A percentile compares a stretch with the other conserved stretches of the same genome.
Evolutionary conservation across 441 rosid species (phyloP).

Genomic region (Pelargonium australe): DNA sequence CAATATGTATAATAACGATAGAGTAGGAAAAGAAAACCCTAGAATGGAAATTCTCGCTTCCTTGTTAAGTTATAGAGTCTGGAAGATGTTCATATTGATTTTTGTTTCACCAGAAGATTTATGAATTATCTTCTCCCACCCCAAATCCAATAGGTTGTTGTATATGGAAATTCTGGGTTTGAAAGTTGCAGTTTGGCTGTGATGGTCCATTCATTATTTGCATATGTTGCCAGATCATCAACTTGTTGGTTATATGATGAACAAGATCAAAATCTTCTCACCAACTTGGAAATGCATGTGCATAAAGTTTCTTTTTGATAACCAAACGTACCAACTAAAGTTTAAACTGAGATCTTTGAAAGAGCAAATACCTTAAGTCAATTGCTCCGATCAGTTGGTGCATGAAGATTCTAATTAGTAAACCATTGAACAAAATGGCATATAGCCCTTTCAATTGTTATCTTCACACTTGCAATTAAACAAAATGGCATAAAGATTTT

Average conservation of each 20-base stretch:
- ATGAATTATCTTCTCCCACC: constrained; percentile 17
- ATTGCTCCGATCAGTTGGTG: too few species aligned
- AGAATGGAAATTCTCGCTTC: constrained; percentile 37
- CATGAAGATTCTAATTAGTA: too few species aligned
- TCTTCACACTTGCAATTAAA: too few species aligned
- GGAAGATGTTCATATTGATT: constrained; percentile 40
- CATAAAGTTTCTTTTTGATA: too few species aligned
- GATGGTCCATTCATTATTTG: constrained; percentile 8
- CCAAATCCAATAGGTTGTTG: constrained; percentile 20
- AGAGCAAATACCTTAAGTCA: too few species aligned
- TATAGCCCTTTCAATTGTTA: too few species aligned
- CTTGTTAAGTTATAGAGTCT: constrained; percentile 28
- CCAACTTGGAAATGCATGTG: too few species aligned
- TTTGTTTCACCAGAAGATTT: constrained; percentile 20
- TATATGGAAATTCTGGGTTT: constrained; percentile 36
- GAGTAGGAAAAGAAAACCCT: constrained; percentile 24
- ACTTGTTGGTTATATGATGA: not conserved
- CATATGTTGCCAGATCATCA: too few species aligned
- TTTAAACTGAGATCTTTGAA: too few species aligned
- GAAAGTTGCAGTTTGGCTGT: constrained; percentile 26
- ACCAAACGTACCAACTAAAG: too few species aligned
- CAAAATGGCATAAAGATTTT: too few species aligned
- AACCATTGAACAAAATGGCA: too few species aligned
- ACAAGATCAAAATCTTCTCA: not conserved
- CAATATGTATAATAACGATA: constrained; percentile 37